Conservation (phyloP, 257 asterid genomes). For the Jasminum sambac region DNA sequence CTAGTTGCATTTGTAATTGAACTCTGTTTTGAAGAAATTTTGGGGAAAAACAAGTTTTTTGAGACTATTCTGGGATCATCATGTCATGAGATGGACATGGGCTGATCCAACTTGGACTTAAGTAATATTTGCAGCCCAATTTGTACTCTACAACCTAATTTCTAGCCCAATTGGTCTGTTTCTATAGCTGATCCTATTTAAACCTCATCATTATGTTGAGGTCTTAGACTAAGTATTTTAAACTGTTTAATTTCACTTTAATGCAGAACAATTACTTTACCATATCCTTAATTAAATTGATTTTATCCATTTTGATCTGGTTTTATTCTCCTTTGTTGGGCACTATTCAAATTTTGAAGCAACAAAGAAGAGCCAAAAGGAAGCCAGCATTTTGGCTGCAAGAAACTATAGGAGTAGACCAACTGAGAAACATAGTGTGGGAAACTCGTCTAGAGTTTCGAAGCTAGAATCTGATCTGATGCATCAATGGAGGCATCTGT, state of each 20-base stretch:
- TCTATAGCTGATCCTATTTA: too few species aligned
- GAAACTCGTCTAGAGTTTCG: slow-evolving; percentile 22
- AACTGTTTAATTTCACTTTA: background rate
- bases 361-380: slow-evolving; percentile 66
- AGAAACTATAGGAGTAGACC: slow-evolving; percentile 37
- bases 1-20: background rate
- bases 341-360: slow-evolving; percentile 36
- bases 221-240: background rate
- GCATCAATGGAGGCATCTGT: slow-evolving; percentile 54
- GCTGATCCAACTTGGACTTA: too few species aligned
- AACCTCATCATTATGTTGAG: background rate
- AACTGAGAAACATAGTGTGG: slow-evolving; percentile 28
- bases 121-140: too few species aligned
- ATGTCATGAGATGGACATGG: too few species aligned
- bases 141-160: too few species aligned
- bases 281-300: too few species aligned
- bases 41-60: background rate
- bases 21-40: background rate
- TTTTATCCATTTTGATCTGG: slow-evolving; percentile 1
- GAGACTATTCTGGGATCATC: background rate
- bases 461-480: slow-evolving; percentile 42
- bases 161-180: too few species aligned
- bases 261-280: too few species aligned
- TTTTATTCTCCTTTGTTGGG: slow-evolving; percentile 9
- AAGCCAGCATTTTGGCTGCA: slow-evolving; percentile 71